Evolutionary conservation across 2,329 filamentous ascomycete species (phyloP).

Genomic region (Triangularia verruculosa): DNA sequence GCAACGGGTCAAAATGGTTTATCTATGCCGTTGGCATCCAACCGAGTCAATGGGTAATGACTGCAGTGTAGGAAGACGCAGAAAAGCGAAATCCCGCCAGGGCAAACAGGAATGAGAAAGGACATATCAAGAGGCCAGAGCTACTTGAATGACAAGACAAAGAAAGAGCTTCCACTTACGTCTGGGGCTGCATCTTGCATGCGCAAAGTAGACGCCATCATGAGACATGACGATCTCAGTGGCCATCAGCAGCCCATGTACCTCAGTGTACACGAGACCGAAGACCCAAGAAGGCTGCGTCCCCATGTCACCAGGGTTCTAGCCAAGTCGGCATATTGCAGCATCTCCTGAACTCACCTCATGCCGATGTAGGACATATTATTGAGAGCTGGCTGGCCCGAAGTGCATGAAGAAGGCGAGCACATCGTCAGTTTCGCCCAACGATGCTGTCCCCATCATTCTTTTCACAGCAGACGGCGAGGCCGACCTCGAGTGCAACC

Average conservation of each 20-base stretch:
- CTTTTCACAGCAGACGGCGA: conserved; percentile 9
- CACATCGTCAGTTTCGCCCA: not conserved
- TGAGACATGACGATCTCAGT: not conserved
- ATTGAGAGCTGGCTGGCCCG: not conserved
- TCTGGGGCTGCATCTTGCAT: not conserved
- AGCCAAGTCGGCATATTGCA: conserved; percentile 23
- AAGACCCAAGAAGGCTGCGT: conserved; percentile 6
- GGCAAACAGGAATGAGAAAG: conserved; percentile 11
- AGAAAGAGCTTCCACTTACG: not conserved
- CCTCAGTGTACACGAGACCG: conserved; percentile 8
- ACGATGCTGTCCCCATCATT: not conserved
- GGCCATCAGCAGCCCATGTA: not conserved
- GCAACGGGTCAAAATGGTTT: conserved; percentile 46
- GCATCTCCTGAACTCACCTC: conserved; percentile 12
- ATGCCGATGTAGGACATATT: conserved; percentile 3
- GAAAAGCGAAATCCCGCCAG: conserved; percentile 20
- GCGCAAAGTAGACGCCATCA: not conserved
- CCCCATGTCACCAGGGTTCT: conserved; percentile 7
- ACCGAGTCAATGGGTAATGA: conserved; percentile 44
- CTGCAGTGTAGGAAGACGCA: conserved; percentile 46
- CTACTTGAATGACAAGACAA: not conserved
- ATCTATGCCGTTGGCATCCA: conserved; percentile 55
- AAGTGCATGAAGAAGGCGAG: not conserved
- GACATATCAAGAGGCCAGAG: not conserved
- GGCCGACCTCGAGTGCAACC: conserved; percentile 3